Evolutionary conservation across 352 stramenopile species (phyloP).

Genomic region (Globisporangium mamillatum): DNA sequence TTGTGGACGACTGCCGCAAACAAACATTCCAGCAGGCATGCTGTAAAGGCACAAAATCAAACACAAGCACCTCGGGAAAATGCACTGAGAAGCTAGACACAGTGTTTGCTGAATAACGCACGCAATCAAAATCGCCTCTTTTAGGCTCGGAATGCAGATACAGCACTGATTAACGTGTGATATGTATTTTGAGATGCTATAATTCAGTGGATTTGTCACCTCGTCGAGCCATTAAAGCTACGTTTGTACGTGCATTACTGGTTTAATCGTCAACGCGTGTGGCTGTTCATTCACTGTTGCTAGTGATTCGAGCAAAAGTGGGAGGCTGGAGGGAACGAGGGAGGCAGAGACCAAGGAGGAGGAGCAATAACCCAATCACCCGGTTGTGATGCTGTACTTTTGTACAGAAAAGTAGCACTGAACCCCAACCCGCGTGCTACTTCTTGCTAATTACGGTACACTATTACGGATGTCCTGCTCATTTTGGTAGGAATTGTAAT

Average conservation of each 20-base stretch:
- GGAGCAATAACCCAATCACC: background rate
- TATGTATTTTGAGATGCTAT: background rate
- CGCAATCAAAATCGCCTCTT: background rate
- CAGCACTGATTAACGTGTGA: background rate
- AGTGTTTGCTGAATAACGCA: background rate
- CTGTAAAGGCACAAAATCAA: conserved; percentile 1
- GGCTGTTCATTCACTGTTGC: background rate
- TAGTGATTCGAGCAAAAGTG: background rate
- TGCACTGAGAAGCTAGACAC: background rate
- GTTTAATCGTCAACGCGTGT: background rate
- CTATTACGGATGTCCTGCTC: background rate
- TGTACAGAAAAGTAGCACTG: background rate
- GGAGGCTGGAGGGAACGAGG: background rate
- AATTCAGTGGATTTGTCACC: background rate
- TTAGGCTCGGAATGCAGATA: background rate
- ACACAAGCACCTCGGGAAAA: background rate
- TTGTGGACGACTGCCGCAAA: conserved; percentile 6
- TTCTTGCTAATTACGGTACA: background rate
- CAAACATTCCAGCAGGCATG: conserved; percentile 3
- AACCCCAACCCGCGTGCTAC: background rate
- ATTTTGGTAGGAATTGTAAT: background rate
- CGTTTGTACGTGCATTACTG: background rate
- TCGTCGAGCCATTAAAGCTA: background rate
- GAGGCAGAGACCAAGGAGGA: background rate
- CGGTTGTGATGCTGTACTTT: background rate